Conservation (phyloP, 163 green algal genomes). For the Chlorella variabilis region DNA sequence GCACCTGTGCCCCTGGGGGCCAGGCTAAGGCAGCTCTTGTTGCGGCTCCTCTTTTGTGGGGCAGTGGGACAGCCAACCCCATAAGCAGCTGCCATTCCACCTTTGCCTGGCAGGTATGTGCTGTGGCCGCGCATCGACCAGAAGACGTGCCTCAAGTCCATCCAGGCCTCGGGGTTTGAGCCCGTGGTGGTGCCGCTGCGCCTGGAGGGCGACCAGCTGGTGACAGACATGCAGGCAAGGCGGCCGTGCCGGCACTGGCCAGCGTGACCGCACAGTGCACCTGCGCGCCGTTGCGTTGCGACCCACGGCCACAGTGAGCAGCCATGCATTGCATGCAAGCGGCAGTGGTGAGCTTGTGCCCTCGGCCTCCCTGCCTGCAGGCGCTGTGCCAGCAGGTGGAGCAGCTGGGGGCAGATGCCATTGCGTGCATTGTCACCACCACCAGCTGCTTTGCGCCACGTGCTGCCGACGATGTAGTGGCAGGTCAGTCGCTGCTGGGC, state of each 20-base stretch:
- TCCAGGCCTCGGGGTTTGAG: slow-evolving; percentile 75
- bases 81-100: no score
- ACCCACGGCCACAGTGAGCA: no score
- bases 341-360: no score
- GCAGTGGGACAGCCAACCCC: no score
- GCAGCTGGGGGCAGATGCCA: slow-evolving; percentile 54
- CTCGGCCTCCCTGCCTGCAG: no score
- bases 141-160: slow-evolving; percentile 98
- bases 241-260: neutral
- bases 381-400: slow-evolving; percentile 65
- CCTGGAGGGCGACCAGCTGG: slow-evolving; percentile 79
- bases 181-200: slow-evolving; percentile 77
- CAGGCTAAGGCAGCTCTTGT: no score
- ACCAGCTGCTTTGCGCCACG: slow-evolving; percentile 97
- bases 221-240: slow-evolving; percentile 74
- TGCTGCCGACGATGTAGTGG: slow-evolving; percentile 76
- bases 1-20: neutral
- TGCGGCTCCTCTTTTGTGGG: no score
- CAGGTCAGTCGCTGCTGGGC: slow-evolving; percentile 6
- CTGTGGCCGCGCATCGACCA: slow-evolving; percentile 97
- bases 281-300: no score
- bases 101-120: slow-evolving; percentile 62
- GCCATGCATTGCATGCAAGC: no score
- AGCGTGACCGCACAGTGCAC: no score
- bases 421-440: slow-evolving; percentile 87